Conservation (phyloP, 768 basidiomycete genomes). For the Macrolepiota dolichaula region DNA sequence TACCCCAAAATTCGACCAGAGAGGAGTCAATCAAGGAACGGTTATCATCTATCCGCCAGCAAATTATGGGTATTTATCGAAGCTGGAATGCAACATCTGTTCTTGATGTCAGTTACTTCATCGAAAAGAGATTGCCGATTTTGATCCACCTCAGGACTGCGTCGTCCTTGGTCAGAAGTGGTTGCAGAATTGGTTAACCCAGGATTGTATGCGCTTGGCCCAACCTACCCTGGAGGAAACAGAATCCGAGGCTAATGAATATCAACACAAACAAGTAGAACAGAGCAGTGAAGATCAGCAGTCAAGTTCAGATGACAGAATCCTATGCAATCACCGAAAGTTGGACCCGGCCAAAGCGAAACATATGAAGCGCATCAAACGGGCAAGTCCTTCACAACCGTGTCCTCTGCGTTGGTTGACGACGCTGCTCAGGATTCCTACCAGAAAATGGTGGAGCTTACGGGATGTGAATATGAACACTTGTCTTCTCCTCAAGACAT, state of each 20-base stretch:
- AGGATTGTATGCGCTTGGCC: constrained; percentile 30
- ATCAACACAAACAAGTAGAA: not conserved
- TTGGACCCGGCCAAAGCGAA: constrained; percentile 58
- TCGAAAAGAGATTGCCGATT: constrained; percentile 8
- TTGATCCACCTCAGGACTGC: constrained; percentile 33
- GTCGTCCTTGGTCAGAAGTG: constrained; percentile 59
- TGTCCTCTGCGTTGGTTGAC: not conserved
- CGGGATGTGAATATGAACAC: constrained; percentile 48
- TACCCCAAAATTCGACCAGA: constrained; percentile 27
- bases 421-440: constrained; percentile 36
- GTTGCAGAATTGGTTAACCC: constrained; percentile 59
- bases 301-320: constrained; percentile 36
- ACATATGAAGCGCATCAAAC: constrained; percentile 67
- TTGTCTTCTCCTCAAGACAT: constrained; percentile 46
- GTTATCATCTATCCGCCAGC: constrained; percentile 50
- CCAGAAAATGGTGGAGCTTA: constrained; percentile 37
- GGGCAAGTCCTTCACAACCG: constrained; percentile 31
- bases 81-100: constrained; percentile 53
- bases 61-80: constrained; percentile 58
- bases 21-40: constrained; percentile 34
- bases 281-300: constrained; percentile 5
- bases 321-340: constrained; percentile 59
- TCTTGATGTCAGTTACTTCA: constrained; percentile 38
- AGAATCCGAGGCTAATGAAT: not conserved
- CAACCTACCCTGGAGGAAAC: not conserved